Evolutionary conservation across 192 early-diverging fungal genomes (phyloP).

Genomic region (Coemansia sp.): DNA sequence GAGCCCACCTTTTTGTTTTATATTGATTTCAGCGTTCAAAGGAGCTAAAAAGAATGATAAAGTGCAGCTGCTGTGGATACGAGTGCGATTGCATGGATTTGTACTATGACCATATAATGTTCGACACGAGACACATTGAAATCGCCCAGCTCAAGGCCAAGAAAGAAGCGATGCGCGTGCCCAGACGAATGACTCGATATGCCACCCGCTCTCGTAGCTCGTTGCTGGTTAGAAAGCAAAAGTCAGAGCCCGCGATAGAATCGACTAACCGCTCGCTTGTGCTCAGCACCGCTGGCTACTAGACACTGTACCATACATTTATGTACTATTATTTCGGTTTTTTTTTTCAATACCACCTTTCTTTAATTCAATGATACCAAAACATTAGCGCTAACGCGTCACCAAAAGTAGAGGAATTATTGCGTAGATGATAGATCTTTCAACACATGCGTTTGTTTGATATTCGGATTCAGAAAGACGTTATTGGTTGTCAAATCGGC

Average conservation of each 20-base stretch:
- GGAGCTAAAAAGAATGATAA: slow-evolving; percentile 26
- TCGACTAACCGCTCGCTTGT: slow-evolving; percentile 20
- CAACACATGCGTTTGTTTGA: neutral
- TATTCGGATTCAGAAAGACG: slow-evolving; percentile 1
- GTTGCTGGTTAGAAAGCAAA: slow-evolving; percentile 18
- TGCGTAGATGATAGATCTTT: neutral
- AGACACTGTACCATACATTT: too few species aligned
- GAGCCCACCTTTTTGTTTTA: too few species aligned
- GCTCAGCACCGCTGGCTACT: neutral
- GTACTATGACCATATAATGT: slow-evolving; percentile 56
- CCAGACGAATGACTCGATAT: slow-evolving; percentile 13
- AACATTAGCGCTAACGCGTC: too few species aligned
- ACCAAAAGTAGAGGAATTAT: too few species aligned
- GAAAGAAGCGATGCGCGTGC: neutral
- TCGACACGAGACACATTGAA: slow-evolving; percentile 41
- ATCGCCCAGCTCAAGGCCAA: slow-evolving; percentile 30
- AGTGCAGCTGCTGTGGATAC: slow-evolving; percentile 48
- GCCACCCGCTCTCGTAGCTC: slow-evolving; percentile 24
- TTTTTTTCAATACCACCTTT: slow-evolving; percentile 9
- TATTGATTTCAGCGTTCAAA: neutral
- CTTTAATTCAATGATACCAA: too few species aligned
- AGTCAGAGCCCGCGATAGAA: slow-evolving; percentile 12
- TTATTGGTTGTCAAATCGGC: neutral
- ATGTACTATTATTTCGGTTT: slow-evolving; percentile 1
- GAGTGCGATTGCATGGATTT: slow-evolving; percentile 55